Evolutionary conservation across 208 protist genomes (phyloP), one percentile per base, ranked within the genome.

Genomic region (Trypanosoma vivax): DNA sequence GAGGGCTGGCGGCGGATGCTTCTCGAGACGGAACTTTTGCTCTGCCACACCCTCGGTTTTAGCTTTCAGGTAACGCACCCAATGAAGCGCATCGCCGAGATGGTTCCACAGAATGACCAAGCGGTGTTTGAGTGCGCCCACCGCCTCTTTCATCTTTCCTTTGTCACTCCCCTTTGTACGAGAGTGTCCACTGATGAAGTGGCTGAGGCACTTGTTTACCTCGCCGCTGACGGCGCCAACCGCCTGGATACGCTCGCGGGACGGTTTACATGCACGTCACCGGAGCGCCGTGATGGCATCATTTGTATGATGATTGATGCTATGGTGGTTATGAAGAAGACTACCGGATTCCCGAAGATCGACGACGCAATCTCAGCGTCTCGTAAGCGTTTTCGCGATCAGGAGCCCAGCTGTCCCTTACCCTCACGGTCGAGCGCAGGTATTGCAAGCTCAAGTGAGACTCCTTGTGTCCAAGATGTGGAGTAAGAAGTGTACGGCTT

Each of bases 31-130:
- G 87, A 94, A 65, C 58, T 91, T 24, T 50, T 94, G 16, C 42
- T 94, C 27, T 76, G 79, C 41, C 73, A 90, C 42, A 73, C 76
- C 2, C 65, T 94, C 14, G 43, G 60, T 21, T 94, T 94, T 58
- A 74, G 88, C 38, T 90, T 90, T 65, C 80, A 90, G 34, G 65
- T 76, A 10, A 71, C 67, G n/a, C 80, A 87, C 38, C 75, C 79
- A 16, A 60, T 79, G 23, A 62, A 56, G 2, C 59, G 66, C 5
- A 79, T 76, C 19, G 41, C 77, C 46, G 59, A 61, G n/a, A 39
- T 76, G 14, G 40, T 94, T 23, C 37, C 60, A 7, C 38, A 47
- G 9, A 41, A 38, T n/a, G 54, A 56, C 21, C 49, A 52, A 35
- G 38, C 50, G 21, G 50, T 89, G n/a, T 40, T 73, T 41, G 66